These are phyloP conservation scores for Aspergillus novoparasiticus DNA, from an alignment of 2,329 filamentous ascomycete genomes.

Conservation along the genomic window DNA sequence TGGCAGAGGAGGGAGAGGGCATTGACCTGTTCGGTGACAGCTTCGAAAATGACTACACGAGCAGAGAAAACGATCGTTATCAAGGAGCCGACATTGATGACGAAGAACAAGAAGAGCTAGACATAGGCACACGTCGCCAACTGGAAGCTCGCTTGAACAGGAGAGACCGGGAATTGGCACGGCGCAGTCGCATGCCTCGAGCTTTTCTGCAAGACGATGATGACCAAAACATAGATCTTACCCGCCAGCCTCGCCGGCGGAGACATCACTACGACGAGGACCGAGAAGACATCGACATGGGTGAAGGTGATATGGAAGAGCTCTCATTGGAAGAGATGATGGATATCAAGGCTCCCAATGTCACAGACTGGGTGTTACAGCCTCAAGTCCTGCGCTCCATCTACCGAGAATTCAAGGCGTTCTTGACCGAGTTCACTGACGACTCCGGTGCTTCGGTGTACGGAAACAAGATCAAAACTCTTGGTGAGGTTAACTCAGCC, in stretches of 20 bases:
- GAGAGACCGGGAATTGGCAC: constrained; percentile 62
- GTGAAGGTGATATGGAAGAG: constrained; percentile 91
- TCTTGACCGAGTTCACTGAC: constrained; percentile 94
- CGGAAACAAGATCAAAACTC: constrained; percentile 86
- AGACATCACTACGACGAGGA: constrained; percentile 94
- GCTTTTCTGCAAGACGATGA: constrained; percentile 73
- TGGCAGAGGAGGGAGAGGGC: constrained; percentile 69
- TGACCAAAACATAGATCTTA: constrained; percentile 80
- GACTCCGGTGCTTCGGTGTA: constrained; percentile 89
- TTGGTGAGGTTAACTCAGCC: constrained; percentile 97
- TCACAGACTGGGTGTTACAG: constrained; percentile 94
- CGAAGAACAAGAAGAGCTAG: constrained; percentile 64
- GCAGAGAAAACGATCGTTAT: constrained; percentile 52
- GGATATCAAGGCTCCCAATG: constrained; percentile 88
- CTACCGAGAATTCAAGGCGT: constrained; percentile 94
- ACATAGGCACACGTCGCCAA: constrained; percentile 59
- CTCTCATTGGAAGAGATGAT: constrained; percentile 86
- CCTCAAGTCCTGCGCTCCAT: constrained; percentile 90
- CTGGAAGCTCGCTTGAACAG: constrained; percentile 65
- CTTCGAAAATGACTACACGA: constrained; percentile 64
- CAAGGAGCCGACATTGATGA: constrained; percentile 65
- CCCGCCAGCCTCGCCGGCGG: constrained; percentile 79
- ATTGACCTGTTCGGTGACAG: constrained; percentile 71
- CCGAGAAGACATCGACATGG: constrained; percentile 83
- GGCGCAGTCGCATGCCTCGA: constrained; percentile 61